Conservation (phyloP, 257 asterid species). For the Ophiorrhiza pumila region DNA sequence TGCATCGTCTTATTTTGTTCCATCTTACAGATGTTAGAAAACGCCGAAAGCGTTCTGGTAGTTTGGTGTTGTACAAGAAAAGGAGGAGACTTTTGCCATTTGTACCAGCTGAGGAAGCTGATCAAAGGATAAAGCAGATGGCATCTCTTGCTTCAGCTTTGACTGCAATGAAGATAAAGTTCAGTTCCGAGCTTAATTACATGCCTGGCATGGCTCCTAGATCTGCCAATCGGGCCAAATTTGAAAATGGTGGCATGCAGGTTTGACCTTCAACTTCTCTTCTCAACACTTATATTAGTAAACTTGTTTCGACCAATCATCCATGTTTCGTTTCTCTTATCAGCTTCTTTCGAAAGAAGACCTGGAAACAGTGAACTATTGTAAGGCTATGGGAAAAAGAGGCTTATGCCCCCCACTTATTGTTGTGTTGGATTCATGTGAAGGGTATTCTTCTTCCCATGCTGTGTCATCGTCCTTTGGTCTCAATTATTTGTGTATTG, state of each 20-base stretch:
- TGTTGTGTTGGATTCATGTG: conserved; percentile 64
- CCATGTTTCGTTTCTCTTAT: conserved; percentile 2
- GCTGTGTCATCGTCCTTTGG: conserved; percentile 5
- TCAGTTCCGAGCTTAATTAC: conserved; percentile 73
- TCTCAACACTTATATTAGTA: neutral
- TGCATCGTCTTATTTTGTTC: conserved; percentile 3
- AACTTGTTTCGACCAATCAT: neutral
- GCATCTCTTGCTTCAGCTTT: conserved; percentile 73
- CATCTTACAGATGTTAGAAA: conserved; percentile 49
- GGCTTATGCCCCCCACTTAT: conserved; percentile 80
- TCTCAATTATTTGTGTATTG: conserved; percentile 9
- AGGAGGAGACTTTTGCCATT: conserved; percentile 68
- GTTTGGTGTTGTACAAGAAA: conserved; percentile 61
- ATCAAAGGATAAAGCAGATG: conserved; percentile 56
- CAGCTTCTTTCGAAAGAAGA: conserved; percentile 78
- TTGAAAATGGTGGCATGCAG: conserved; percentile 93
- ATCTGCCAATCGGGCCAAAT: conserved; percentile 59
- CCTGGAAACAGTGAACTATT: conserved; percentile 49
- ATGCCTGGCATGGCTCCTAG: conserved; percentile 64
- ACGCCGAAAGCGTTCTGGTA: conserved; percentile 55
- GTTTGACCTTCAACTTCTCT: conserved; percentile 32
- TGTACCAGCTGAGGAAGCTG: conserved; percentile 49
- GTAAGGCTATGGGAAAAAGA: conserved; percentile 53
- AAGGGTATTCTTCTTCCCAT: conserved; percentile 53
- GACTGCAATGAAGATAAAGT: conserved; percentile 56